phyloP scores from a whole-genome alignment of 352 stramenopile species.

The Pythium sukuiense region DNA sequence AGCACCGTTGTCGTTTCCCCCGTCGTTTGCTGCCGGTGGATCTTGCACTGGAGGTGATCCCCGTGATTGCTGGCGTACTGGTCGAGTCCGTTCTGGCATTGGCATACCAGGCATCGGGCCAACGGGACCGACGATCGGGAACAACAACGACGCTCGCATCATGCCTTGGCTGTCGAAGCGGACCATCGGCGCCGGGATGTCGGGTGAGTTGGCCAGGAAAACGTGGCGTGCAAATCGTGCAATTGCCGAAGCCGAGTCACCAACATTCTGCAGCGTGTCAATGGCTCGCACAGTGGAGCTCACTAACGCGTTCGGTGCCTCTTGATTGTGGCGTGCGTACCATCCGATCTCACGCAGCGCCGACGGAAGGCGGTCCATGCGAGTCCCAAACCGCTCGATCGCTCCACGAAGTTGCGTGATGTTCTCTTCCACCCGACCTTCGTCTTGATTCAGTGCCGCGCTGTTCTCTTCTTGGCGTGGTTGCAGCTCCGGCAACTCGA shows the following conservation, averaged over 20 bases:
- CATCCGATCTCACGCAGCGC: slow-evolving; percentile 25
- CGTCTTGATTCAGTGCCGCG: slow-evolving; percentile 16
- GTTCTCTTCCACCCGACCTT: slow-evolving; percentile 16
- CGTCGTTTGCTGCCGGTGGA: neutral
- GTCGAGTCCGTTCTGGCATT: slow-evolving; percentile 6
- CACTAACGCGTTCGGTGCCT: slow-evolving; percentile 25
- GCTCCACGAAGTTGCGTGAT: slow-evolving; percentile 13
- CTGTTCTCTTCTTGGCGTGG: slow-evolving; percentile 10
- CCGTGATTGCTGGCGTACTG: slow-evolving; percentile 14
- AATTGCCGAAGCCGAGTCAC: slow-evolving; percentile 24
- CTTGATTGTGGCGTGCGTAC: slow-evolving; percentile 20
- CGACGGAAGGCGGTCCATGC: slow-evolving; percentile 23
- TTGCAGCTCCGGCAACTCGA: slow-evolving; percentile 18
- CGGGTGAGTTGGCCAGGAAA: slow-evolving; percentile 28
- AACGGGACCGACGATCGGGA: slow-evolving; percentile 19
- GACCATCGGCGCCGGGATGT: slow-evolving; percentile 20
- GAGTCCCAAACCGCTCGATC: slow-evolving; percentile 22
- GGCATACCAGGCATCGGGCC: neutral
- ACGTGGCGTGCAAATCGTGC: slow-evolving; percentile 29
- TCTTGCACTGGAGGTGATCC: slow-evolving; percentile 2
- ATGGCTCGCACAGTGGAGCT: slow-evolving; percentile 27
- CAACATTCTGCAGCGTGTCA: slow-evolving; percentile 28
- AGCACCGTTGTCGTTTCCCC: neutral
- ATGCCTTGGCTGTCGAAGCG: slow-evolving; percentile 24
- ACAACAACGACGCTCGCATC: slow-evolving; percentile 25